Base-by-base conservation (phyloP, 2,329 filamentous ascomycete genomes). In the Fusarium citri region DNA sequence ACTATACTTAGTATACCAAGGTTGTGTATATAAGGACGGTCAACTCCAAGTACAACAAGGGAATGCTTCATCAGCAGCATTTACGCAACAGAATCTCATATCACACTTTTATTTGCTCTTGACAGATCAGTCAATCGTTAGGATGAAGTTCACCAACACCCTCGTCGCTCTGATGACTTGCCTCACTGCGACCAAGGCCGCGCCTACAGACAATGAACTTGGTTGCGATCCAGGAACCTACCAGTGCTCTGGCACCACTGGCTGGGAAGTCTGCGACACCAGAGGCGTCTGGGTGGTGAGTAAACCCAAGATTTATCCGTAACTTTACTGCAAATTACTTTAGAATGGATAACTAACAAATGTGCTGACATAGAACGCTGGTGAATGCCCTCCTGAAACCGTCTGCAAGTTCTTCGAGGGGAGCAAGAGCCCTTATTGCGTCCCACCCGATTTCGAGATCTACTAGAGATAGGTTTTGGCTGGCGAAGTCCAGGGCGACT, bases 401-500 rank as follows among this genome's bases (percentile, higher is more conserved):
- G 43, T 46, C 18, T 46, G 43, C 43, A 46, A 46, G 43, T 46
- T 26, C 14, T 46, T 46, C 23, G 2, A 46, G 3, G 1, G 5
- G 22, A 46, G 43, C 43, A n/a, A 6, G 43, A 46, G 43, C 43
- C 43, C 43, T 25, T 46, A 46, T 14, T 46, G 43, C 3, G 43
- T 46, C 18, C 43, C 43, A 12, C 6, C 7, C 0, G 11, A 6
- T 6, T 46, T 46, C 1, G 1, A 26, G 6, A 46, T 46, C 43
- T 14, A 46, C 23, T 46, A 26, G 23, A 26, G 34, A 37, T n/a
- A 3, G 1, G 2, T 7, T 3, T 7, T n/a, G 18, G 10, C 18
- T 37, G 1, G 0, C 34, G n/a, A n/a, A 37, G 34, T 11, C 1
- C 0, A 37, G 5, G 18, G 6, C 8, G 18, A 37, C 0, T 12